Conservation (phyloP, 164 flowering plant genomes). For the Cinnamomum micranthum region DNA sequence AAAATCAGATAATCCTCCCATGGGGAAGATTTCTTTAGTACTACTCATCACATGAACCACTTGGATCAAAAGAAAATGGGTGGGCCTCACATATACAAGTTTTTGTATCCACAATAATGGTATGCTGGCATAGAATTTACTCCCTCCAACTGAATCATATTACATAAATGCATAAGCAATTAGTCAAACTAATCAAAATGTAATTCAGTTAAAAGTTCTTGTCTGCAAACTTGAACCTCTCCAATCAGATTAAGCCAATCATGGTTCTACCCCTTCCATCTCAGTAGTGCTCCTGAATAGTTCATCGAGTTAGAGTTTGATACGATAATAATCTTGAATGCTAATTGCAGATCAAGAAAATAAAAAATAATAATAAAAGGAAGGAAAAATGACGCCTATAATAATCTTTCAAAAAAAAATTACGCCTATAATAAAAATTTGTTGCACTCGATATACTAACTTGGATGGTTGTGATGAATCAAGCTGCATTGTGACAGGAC, state of each 20-base stretch:
- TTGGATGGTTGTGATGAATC: slow-evolving; percentile 63
- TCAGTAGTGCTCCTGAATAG: slow-evolving; percentile 1
- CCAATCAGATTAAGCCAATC: background rate
- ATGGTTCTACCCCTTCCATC: slow-evolving; percentile 1
- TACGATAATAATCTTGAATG: background rate
- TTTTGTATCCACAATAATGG: too few species aligned
- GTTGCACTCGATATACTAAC: slow-evolving; percentile 33
- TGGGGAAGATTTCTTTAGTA: too few species aligned
- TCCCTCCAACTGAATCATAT: background rate
- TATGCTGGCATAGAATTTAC: too few species aligned
- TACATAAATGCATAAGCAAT: background rate
- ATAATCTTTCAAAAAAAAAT: background rate
- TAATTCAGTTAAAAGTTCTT: background rate
- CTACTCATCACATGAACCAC: too few species aligned
- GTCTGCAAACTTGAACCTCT: background rate
- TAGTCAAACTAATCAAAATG: too few species aligned
- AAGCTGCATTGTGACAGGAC: slow-evolving; percentile 97
- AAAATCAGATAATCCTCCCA: too few species aligned
- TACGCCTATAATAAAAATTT: background rate
- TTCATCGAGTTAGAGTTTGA: background rate
- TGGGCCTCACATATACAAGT: too few species aligned
- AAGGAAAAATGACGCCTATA: background rate
- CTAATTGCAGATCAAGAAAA: background rate
- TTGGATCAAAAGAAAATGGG: too few species aligned
- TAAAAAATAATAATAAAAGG: too few species aligned